Percentiles rank a stretch among this genome's conserved stretches.
Evolutionary conservation across 2,329 filamentous ascomycete genomes (phyloP).

Genomic region (Colletotrichum tropicicola): DNA sequence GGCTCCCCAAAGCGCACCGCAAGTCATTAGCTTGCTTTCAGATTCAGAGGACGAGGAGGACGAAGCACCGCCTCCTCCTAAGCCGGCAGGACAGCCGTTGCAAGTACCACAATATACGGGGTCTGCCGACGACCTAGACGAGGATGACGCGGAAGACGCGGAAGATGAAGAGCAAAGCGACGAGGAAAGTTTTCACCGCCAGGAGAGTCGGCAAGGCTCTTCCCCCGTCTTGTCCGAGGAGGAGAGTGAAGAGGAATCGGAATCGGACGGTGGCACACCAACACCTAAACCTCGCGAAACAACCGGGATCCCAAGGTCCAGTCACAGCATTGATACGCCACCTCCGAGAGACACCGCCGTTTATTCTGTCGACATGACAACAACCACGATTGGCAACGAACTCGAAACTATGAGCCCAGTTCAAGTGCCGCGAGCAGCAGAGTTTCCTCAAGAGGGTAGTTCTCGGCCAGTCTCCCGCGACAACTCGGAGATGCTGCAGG

Average conservation of each 20-base stretch:
- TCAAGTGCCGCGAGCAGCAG: background rate
- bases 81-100: background rate
- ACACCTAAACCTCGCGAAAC: conserved; percentile 6
- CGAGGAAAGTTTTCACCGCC: background rate
- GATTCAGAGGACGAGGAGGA: conserved; percentile 31
- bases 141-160: conserved; percentile 1
- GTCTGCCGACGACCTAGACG: conserved; percentile 19
- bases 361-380: background rate
- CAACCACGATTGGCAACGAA: conserved; percentile 2
- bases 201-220: background rate
- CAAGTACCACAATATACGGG: conserved; percentile 19
- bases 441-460: background rate
- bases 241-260: conserved; percentile 19
- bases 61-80: background rate
- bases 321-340: background rate
- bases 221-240: background rate
- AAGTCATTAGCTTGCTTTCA: conserved; percentile 31
- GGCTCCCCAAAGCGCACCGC: conserved; percentile 4
- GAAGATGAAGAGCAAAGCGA: background rate
- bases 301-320: background rate
- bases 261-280: conserved; percentile 7
- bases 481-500: conserved; percentile 11
- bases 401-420: conserved; percentile 30
- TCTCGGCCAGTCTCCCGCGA: conserved; percentile 1
- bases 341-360: background rate